Evolutionary conservation across 192 early-diverging fungal species (phyloP), one percentile per base, ranked within the genome.

Genomic region (Coemansia nantahalensis): DNA sequence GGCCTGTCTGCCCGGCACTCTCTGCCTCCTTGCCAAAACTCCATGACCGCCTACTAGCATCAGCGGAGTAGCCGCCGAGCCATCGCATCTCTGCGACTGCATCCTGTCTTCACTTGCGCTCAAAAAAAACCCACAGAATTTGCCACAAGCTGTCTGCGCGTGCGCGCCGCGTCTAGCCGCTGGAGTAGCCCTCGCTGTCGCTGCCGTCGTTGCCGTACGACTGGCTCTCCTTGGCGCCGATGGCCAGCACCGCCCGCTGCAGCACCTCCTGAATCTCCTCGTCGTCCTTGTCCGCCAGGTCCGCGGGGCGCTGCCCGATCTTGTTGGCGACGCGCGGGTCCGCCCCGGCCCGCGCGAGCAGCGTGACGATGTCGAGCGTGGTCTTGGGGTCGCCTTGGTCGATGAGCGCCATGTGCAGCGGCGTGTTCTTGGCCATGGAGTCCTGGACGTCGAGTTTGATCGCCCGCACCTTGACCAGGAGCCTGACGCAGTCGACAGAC

Each of bases 321-420:
- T 61, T 63, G 36, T 78, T 78, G 30, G 58, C 59, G 17, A 66
- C 51, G 38, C 54, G 47, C 14, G 80, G 67, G 36, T 82, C 73
- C 19, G 84, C 82, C 16, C 80, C 82, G 24, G 70, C 71, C 2
- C 59, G 56, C n/a, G 83, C 18, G 17, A 88, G 62, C 40, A 81
- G 56, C 52, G 79, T 68, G 19, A 81, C 82, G 45, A 87, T 85
- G 12, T 73, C 77, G n/a, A 86, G 59, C 13, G 80, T 80, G 14
- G 58, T 54, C 13, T 80, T 76, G 14, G 79, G 65, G 51, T 82
- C 81, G 17, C 78, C 62, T 12, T 59, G 54, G 50, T 81, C 81
- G 33, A 62, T 63, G 26, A 86, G 80, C 19, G 85, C 88, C 42
- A 81, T 77, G 65, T 87, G 86, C 13, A 90, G 70, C 18, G 88